Base-by-base conservation (phyloP, 192 early-diverging fungal genomes). In the Coemansia sp. region DNA sequence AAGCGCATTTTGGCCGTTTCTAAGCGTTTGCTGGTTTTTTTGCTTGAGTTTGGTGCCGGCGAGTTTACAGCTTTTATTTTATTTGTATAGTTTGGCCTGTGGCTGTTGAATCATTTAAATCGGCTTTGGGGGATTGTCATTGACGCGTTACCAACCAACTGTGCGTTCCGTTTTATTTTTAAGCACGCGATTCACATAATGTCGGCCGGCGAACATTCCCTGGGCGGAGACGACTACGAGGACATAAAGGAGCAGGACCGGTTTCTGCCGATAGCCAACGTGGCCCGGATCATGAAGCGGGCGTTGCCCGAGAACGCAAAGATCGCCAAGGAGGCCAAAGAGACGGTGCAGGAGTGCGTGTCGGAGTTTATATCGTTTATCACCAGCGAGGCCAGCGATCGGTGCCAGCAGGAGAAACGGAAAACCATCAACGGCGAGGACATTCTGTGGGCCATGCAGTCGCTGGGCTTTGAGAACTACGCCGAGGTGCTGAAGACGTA, bases 351-450 rank as follows among this genome's bases (percentile, higher is more conserved):
- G 78, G 95, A 98, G 64, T 98, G 95, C 64, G 96, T 97, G 6
- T 92, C 89, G 15, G 96, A 99, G 78, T 99, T 99, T 64, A 97
- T 99, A 67, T 87, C 90, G 19, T 99, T 99, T 58, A 88, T 99
- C 36, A 97, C 96, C 15, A 93, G 91, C 60, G 96, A 99, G 86
- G 96, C 96, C 8, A 89, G 86, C 63, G 96, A 99, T 58, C 85
- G 93, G 38, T 97, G 95, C 64, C 82, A 85, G 52, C 79, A 87
- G 47, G 96, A 99, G 69, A 95, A 95, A 79, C 81, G 96, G 53
- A 99, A 99, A 67, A 97, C 95, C 2, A 92, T 99, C 64, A 97
- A 91, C 60, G 95, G 95, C 17, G 96, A 99, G 58, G 96, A 99
- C 68, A 93, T 99, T 39, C 67, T 99, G 32, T 96, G 93, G 92